phyloP scores from a whole-genome alignment of 1,139 yeast species.

The Meyerozyma sp. region DNA sequence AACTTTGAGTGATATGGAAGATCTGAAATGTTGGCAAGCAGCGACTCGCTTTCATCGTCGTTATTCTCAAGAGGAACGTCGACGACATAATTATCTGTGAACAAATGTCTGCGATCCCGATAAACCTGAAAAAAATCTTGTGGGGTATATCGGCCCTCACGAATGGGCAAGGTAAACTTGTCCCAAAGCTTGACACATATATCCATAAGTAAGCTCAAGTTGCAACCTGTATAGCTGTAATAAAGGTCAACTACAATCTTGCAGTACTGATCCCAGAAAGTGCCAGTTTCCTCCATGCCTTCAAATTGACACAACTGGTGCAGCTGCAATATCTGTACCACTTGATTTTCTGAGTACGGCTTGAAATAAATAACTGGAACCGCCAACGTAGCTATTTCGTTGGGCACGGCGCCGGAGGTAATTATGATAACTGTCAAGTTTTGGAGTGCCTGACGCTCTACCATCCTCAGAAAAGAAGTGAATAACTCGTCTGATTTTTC shows the following conservation, averaged over 20 bases:
- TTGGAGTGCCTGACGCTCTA: constrained; percentile 32
- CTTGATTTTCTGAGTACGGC: constrained; percentile 39
- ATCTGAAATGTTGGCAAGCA: constrained; percentile 15
- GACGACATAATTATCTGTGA: constrained; percentile 37
- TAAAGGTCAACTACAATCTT: constrained; percentile 49
- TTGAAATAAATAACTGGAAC: constrained; percentile 48
- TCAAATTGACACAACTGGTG: constrained; percentile 22
- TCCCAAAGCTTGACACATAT: constrained; percentile 48
- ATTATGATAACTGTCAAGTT: constrained; percentile 30
- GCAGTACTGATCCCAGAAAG: constrained; percentile 46
- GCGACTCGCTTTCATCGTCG: constrained; percentile 3
- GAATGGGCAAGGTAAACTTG: constrained; percentile 38
- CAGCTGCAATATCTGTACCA: constrained; percentile 28
- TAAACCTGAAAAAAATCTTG: constrained; percentile 45
- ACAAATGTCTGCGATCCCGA: constrained; percentile 34
- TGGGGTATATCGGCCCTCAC: constrained; percentile 22
- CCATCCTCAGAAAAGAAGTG: constrained; percentile 42
- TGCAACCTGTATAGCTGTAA: constrained; percentile 50
- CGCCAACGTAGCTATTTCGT: constrained; percentile 38
- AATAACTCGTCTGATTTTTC: constrained; percentile 44
- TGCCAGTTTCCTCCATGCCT: constrained; percentile 7
- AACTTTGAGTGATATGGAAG: constrained; percentile 56
- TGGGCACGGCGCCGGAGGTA: constrained; percentile 41
- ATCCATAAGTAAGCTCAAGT: constrained; percentile 38
- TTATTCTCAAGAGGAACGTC: constrained; percentile 12